Evolutionary conservation across 805 yeast genomes (phyloP).

Genomic region (Candida vaughaniae): DNA sequence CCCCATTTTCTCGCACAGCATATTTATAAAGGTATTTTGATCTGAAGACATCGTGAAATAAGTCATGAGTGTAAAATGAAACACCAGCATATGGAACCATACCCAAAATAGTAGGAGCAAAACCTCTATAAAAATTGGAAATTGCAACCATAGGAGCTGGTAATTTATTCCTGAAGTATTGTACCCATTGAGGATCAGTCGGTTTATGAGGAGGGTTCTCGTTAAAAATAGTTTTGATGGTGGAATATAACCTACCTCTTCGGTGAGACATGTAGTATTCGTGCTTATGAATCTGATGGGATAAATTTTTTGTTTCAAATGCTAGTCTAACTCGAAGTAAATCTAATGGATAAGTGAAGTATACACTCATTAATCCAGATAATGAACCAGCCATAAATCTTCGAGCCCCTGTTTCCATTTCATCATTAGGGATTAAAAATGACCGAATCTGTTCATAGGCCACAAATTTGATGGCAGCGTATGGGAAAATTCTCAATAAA

Average conservation of each 20-base stretch:
- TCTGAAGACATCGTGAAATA: slow-evolving; percentile 82
- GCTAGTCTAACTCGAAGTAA: slow-evolving; percentile 89
- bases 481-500: slow-evolving; percentile 85
- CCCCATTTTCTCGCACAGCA: slow-evolving; percentile 42
- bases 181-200: slow-evolving; percentile 39
- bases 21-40: slow-evolving; percentile 53
- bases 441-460: slow-evolving; percentile 91
- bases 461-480: slow-evolving; percentile 95
- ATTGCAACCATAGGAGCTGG: slow-evolving; percentile 35
- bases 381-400: slow-evolving; percentile 86
- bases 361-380: slow-evolving; percentile 85
- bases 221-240: slow-evolving; percentile 28
- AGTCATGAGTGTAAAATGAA: slow-evolving; percentile 90
- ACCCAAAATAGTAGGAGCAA: slow-evolving; percentile 89
- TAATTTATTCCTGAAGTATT: slow-evolving; percentile 28
- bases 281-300: slow-evolving; percentile 23
- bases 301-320: slow-evolving; percentile 62
- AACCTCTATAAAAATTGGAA: slow-evolving; percentile 88
- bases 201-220: slow-evolving; percentile 37
- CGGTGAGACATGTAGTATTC: slow-evolving; percentile 25
- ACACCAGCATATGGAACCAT: slow-evolving; percentile 99
- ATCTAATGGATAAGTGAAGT: slow-evolving; percentile 89
- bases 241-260: slow-evolving; percentile 32
- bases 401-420: slow-evolving; percentile 76
- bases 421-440: slow-evolving; percentile 69